A percentile compares a stretch with the other conserved stretches of the same genome.
These are phyloP conservation scores for Kwoniella dejecticola DNA, from an alignment of 768 basidiomycete genomes.

Conservation along the genomic window DNA sequence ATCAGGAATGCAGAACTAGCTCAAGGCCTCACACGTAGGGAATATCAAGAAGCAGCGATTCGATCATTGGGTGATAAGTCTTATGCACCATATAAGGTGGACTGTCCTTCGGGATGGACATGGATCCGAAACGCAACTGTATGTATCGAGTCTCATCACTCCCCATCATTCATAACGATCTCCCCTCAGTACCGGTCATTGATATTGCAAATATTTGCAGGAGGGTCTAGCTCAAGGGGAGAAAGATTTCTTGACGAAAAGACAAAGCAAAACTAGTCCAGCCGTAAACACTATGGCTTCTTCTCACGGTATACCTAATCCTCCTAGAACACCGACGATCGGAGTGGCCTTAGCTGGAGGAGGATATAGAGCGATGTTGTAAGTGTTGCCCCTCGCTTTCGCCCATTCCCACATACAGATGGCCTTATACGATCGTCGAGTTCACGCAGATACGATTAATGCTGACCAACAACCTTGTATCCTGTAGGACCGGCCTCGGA, in stretches of 20 bases:
- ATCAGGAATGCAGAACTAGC: background rate
- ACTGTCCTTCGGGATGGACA: conserved; percentile 41
- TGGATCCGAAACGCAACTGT: conserved; percentile 47
- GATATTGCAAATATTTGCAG: background rate
- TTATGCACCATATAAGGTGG: conserved; percentile 47
- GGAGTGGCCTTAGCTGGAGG: conserved; percentile 69
- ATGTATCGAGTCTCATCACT: conserved; percentile 5
- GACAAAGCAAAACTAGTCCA: conserved; percentile 26
- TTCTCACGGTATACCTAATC: conserved; percentile 31
- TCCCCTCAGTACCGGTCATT: background rate
- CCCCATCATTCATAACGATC: too few relatives aligned
- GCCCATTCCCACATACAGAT: background rate
- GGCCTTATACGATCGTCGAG: too few relatives aligned
- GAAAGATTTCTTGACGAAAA: conserved; percentile 29
- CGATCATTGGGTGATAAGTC: conserved; percentile 14
- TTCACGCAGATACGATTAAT: too few relatives aligned
- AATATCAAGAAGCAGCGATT: conserved; percentile 1
- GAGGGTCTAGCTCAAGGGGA: conserved; percentile 34
- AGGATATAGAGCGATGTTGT: conserved; percentile 69
- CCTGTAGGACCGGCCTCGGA: conserved; percentile 28
- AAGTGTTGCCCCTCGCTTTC: conserved; percentile 52
- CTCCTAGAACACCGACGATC: conserved; percentile 43
- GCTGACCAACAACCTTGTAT: background rate
- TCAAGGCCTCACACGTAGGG: background rate
- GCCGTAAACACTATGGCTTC: conserved; percentile 36